A percentile compares a stretch with the other conserved stretches of the same genome.
These are phyloP conservation scores for Aleurites moluccanus DNA, from an alignment of 441 rosid species.

Conservation along the genomic window DNA sequence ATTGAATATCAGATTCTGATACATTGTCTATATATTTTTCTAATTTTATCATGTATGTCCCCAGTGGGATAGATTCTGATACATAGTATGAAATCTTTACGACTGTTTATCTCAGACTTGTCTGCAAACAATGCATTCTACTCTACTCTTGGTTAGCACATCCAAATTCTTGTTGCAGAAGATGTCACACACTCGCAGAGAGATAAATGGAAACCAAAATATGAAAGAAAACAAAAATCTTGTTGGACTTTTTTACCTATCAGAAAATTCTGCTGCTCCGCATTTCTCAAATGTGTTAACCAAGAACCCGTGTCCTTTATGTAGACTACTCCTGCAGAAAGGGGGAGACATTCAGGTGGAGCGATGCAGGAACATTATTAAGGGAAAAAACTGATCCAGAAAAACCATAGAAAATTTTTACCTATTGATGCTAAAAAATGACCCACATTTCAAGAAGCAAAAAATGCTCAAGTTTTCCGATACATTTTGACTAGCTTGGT, in stretches of 20 bases:
- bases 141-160: neutral
- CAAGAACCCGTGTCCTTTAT: neutral
- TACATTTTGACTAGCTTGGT: constrained; percentile 24
- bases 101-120: neutral
- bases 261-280: neutral
- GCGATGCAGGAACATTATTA: neutral
- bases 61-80: neutral
- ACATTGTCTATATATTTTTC: too few species aligned
- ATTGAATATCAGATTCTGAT: constrained; percentile 2
- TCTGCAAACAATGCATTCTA: neutral
- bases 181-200: neutral
- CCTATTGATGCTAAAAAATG: neutral
- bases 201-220: neutral
- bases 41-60: too few species aligned
- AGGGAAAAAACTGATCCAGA: neutral
- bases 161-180: neutral
- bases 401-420: constrained; percentile 8
- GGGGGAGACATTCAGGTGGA: neutral
- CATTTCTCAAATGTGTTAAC: neutral
- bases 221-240: neutral
- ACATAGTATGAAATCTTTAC: neutral
- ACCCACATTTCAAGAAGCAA: neutral
- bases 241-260: neutral
- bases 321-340: constrained; percentile 2
- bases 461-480: neutral